Evolutionary conservation across 345 rosid genomes (phyloP), one percentile per base, ranked within the genome.

Genomic region (Kandelia obovata): DNA sequence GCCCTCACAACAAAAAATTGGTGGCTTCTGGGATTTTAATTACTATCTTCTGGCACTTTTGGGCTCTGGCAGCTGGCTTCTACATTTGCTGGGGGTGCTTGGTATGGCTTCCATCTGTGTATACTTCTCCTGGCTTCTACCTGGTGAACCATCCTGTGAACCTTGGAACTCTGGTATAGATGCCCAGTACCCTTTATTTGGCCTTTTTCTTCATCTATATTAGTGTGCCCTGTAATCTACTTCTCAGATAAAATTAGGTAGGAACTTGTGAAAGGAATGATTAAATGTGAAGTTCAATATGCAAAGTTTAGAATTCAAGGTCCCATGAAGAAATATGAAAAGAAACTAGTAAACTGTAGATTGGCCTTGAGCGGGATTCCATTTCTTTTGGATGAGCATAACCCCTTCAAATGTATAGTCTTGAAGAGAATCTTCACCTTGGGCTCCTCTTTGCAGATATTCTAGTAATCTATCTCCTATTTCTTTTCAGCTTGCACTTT

Each of bases 41-140:
- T 39, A 39, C 16, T 2, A 39, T 39, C 47, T 39, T 10, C 1
- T 2, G 47, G 47, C 16, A 16, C 27, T 78, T 62, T 37, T 72
- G 70, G 69, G 57, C 63, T 64, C 65, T 68, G 74, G 71, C 97
- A 96, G 99, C 99, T 82, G 99, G 99, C 30, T 96, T 96, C 80
- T 96, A 96, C 68, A 96, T 96, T 21, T 92, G 99, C 28, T 96
- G 99, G 99, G 99, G 99, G 65, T 96, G 98, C 87, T 83, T 96
- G 82, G 99, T 96, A 63, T 96, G 99, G 99, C 97, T 96, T 78
- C 99, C 99, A 64, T 96, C 97, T 53, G 70, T 96, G 17, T 92
- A 96, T 80, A 92, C 99, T 37, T 96, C 99, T 71, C 99, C 99
- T 46, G 96, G 96, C 82, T 80, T 96, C 97, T 96, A 96, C 88